These are phyloP conservation scores for Apiospora kogelbergensis DNA, from an alignment of 2,329 filamentous ascomycete species.

Conservation along the genomic window DNA sequence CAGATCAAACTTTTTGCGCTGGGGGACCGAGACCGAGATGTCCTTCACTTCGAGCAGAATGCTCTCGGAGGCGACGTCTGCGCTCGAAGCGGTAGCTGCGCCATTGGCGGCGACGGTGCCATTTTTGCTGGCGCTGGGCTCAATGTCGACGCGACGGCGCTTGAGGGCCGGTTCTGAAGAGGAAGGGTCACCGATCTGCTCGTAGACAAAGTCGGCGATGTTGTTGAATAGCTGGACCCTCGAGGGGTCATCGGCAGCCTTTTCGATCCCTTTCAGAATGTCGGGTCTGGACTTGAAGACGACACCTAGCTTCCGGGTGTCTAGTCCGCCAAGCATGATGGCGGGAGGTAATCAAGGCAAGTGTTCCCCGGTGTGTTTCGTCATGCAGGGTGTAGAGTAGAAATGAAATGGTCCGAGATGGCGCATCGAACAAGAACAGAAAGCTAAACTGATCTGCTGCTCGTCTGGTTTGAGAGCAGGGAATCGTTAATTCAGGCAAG, in stretches of 20 bases:
- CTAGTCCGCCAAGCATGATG: constrained; percentile 45
- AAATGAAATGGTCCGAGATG: not conserved
- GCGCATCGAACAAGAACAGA: not conserved
- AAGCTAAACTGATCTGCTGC: not conserved
- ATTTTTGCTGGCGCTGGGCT: constrained; percentile 27
- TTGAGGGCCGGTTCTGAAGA: constrained; percentile 47
- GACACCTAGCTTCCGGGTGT: constrained; percentile 47
- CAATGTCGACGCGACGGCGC: constrained; percentile 51
- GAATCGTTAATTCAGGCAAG: not conserved
- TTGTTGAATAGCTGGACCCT: constrained; percentile 56
- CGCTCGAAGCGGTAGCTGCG: constrained; percentile 23
- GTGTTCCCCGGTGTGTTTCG: not conserved
- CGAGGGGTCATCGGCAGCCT: constrained; percentile 52
- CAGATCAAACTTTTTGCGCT: constrained; percentile 67
- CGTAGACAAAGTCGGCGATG: constrained; percentile 51
- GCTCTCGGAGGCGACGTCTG: constrained; percentile 47
- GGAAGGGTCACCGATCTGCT: constrained; percentile 35
- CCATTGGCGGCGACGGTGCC: constrained; percentile 20
- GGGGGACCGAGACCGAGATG: constrained; percentile 65
- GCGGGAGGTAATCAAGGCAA: not conserved
- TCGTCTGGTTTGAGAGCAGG: not conserved
- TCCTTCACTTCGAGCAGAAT: constrained; percentile 63
- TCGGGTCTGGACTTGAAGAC: constrained; percentile 58
- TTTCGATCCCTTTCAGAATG: constrained; percentile 52
- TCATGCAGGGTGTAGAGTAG: not conserved